A percentile compares a stretch with the other conserved stretches of the same genome.
phyloP scores from a whole-genome alignment of 2,329 filamentous ascomycete genomes.

The Hypoxylon sp. region DNA sequence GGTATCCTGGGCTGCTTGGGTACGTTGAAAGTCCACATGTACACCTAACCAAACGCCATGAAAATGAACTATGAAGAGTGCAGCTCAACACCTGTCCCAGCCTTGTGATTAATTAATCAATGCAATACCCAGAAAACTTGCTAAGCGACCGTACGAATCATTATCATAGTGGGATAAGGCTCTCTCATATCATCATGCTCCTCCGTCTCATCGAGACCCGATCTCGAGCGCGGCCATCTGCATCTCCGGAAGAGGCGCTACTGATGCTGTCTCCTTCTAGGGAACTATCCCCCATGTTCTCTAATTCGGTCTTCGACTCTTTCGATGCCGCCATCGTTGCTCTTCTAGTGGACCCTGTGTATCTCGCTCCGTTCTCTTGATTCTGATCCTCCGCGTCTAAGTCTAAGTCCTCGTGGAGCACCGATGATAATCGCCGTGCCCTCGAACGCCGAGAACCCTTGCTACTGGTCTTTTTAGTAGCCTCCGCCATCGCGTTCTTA shows the following conservation, averaged over 20 bases:
- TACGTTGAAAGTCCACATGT: conserved; percentile 32
- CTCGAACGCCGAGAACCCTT: conserved; percentile 54
- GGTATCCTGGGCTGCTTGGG: conserved; percentile 36
- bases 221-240: conserved; percentile 49
- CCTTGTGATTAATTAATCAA: conserved; percentile 32
- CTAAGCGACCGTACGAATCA: conserved; percentile 40
- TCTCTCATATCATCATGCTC: conserved; percentile 71
- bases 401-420: conserved; percentile 56
- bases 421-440: conserved; percentile 59
- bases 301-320: conserved; percentile 51
- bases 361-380: conserved; percentile 40
- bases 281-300: conserved; percentile 38
- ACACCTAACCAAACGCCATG: conserved; percentile 52
- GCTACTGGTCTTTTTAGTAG: conserved; percentile 49
- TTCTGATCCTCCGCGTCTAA: conserved; percentile 51
- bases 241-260: conserved; percentile 49
- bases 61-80: conserved; percentile 37
- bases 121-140: conserved; percentile 16
- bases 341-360: conserved; percentile 56
- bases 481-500: conserved; percentile 36
- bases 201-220: conserved; percentile 62
- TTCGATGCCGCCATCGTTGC: conserved; percentile 59
- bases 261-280: conserved; percentile 54
- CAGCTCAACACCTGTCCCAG: conserved; percentile 30
- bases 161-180: conserved; percentile 37